Base-by-base conservation (phyloP, 225 moss, liverwort and hornwort genomes). In the Sphagnum contortum region DNA sequence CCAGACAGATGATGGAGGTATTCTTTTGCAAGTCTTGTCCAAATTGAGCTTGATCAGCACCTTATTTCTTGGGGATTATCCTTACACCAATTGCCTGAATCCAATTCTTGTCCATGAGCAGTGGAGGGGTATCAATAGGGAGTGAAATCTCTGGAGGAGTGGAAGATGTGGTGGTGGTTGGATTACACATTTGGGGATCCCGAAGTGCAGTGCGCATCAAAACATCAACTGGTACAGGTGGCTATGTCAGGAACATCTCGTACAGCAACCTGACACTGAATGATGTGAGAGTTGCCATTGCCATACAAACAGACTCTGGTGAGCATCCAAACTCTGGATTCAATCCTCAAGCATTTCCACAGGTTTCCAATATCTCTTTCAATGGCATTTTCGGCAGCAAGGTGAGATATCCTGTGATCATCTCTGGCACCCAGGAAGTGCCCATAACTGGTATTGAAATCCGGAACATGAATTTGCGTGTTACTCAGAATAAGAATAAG, bases 121-220 rank as follows among this genome's bases (percentile, higher is more conserved):
- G 92, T 29, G 84, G 92, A 0, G 95, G 90, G 4, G 58, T 96
- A 61, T 84, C 95, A 3, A 82, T 95, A 64, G 92, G 95, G 55
- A 96, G 95, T 55, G 95, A 92, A 72, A 92, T 96, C 90, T 92
- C 95, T 0, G 95, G 95, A 61, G 95, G 95, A 7, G 80, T 96
- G 47, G 76, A 84, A 13, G 76, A 92, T 44, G 88, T 92, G 62
- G 47, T 69, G 57, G 88, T 88, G 50, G 73, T 78, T 62, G 61
- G 72, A 11, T 77, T 92, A 59, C 57, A 77, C 12, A 85, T 96
- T 8, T 74, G 79, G 73, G 73, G 87, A 55, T 90, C 95, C n/a
- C 72, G 87, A 52, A 66, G 74, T 51, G 95, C 92, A 5, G 73
- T 96, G 12, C 92, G 92, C 65, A 64, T 92, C 63, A 96, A 96